These are phyloP conservation scores for Botrytis byssoidea DNA, from an alignment of 2,329 filamentous ascomycete species.

Conservation along the genomic window DNA sequence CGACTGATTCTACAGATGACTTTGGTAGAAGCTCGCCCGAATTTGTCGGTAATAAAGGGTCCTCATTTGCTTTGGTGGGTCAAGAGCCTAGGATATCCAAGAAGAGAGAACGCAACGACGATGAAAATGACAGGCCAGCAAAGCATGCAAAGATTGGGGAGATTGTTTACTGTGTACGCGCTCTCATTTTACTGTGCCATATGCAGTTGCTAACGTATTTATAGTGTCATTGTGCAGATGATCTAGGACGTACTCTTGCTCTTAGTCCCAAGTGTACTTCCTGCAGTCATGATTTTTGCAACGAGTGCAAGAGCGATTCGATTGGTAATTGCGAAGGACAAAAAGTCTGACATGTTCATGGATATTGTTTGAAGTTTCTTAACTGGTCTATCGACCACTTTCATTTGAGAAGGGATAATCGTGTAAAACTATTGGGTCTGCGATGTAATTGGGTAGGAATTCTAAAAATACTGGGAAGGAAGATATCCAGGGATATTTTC, in stretches of 20 bases:
- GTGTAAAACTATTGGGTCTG: slow-evolving; percentile 14
- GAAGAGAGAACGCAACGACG: slow-evolving; percentile 21
- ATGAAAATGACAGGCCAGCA: slow-evolving; percentile 13
- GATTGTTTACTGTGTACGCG: slow-evolving; percentile 31
- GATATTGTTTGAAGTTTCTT: slow-evolving; percentile 2
- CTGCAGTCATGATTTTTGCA: slow-evolving; percentile 27
- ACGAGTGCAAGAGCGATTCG: slow-evolving; percentile 19
- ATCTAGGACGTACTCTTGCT: slow-evolving; percentile 26
- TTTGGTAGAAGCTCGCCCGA: slow-evolving; percentile 19
- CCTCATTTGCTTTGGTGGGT: slow-evolving; percentile 21
- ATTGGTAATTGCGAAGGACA: background rate
- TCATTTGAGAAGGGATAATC: background rate
- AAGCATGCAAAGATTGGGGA: slow-evolving; percentile 25
- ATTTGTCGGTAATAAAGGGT: slow-evolving; percentile 7
- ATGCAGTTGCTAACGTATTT: background rate
- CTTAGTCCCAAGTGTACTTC: slow-evolving; percentile 25
- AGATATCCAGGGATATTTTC: background rate
- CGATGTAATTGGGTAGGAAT: background rate
- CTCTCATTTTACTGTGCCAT: background rate
- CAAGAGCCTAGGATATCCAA: slow-evolving; percentile 17
- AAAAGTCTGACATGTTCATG: background rate
- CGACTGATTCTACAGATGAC: slow-evolving; percentile 7
- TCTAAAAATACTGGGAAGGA: background rate
- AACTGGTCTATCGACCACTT: background rate
- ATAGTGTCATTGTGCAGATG: slow-evolving; percentile 31